A percentile compares a stretch with the other conserved stretches of the same genome.
These are phyloP conservation scores for Edaphochlamys debaryana DNA, from an alignment of 139 green algal genomes.

Conservation along the genomic window DNA sequence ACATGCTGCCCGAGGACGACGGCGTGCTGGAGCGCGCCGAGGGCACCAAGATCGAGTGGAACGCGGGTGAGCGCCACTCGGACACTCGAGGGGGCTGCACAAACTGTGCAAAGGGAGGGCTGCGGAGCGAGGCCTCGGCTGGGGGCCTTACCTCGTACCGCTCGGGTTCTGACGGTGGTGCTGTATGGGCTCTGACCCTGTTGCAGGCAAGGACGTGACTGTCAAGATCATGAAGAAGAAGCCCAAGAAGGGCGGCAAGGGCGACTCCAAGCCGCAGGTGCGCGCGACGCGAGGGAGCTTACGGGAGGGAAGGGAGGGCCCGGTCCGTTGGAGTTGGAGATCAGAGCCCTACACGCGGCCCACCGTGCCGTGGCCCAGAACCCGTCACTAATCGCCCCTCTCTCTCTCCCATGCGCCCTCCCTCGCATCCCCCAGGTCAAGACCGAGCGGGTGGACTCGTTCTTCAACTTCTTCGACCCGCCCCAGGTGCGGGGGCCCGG, in stretches of 20 bases:
- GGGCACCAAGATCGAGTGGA: slow-evolving; percentile 90
- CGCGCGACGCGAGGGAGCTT: too few species aligned
- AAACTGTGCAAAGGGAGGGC: background rate
- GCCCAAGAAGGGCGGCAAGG: slow-evolving; percentile 83
- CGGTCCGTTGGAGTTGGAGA: too few species aligned
- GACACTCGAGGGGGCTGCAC: background rate
- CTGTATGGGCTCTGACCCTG: too few species aligned
- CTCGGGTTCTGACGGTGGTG: too few species aligned
- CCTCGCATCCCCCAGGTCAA: slow-evolving; percentile 72
- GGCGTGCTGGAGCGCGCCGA: slow-evolving; percentile 83
- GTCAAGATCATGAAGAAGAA: slow-evolving; percentile 98
- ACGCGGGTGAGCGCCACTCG: slow-evolving; percentile 55
- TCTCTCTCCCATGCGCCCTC: too few species aligned
- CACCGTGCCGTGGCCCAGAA: too few species aligned
- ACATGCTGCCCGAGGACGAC: slow-evolving; percentile 88
- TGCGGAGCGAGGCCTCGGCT: background rate
- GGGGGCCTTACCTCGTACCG: too few species aligned
- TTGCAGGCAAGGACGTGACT: slow-evolving; percentile 85
- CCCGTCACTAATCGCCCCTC: too few species aligned
- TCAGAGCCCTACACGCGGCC: too few species aligned
- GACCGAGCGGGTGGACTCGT: slow-evolving; percentile 84
- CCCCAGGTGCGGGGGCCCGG: slow-evolving; percentile 59
- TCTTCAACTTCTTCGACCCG: slow-evolving; percentile 97
- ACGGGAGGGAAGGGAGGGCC: background rate
- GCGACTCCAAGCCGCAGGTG: slow-evolving; percentile 79